Percentiles rank a stretch among this genome's conserved stretches.
Conservation (phyloP, 192 early-diverging fungal species). For the Rhizoclosmatium sp. region DNA sequence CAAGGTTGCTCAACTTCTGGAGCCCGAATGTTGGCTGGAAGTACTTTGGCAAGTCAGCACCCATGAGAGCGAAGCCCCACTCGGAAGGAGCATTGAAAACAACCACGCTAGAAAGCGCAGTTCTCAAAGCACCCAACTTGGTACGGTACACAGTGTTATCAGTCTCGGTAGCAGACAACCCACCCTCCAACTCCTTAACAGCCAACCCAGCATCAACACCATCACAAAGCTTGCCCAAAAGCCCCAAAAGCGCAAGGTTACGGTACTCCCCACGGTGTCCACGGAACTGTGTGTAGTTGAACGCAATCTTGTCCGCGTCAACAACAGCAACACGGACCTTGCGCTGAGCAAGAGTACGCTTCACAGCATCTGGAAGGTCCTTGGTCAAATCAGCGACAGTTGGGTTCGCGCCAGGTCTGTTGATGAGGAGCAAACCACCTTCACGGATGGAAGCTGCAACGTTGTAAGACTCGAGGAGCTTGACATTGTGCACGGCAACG, state of each 20-base stretch:
- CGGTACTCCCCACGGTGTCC: slow-evolving; percentile 52
- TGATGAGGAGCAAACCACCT: slow-evolving; percentile 67
- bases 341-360: slow-evolving; percentile 57
- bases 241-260: slow-evolving; percentile 65
- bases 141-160: slow-evolving; percentile 44
- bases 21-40: slow-evolving; percentile 33
- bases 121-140: slow-evolving; percentile 47
- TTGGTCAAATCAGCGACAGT: slow-evolving; percentile 71
- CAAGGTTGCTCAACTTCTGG: slow-evolving; percentile 34
- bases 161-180: slow-evolving; percentile 15
- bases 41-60: slow-evolving; percentile 32
- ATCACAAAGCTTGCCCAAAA: slow-evolving; percentile 60
- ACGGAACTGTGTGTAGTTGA: slow-evolving; percentile 64
- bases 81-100: slow-evolving; percentile 20
- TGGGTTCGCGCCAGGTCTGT: slow-evolving; percentile 55
- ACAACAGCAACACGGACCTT: slow-evolving; percentile 68
- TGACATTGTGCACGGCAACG: slow-evolving; percentile 69
- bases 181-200: slow-evolving; percentile 28
- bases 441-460: slow-evolving; percentile 59
- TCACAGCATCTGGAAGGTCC: slow-evolving; percentile 71
- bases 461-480: slow-evolving; percentile 67
- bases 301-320: slow-evolving; percentile 69
- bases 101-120: slow-evolving; percentile 36
- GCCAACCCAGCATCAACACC: slow-evolving; percentile 38
- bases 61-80: slow-evolving; percentile 25